Evolutionary conservation across 169 alveolate genomes (phyloP).

Genomic region (Plasmodium chabaudi): DNA sequence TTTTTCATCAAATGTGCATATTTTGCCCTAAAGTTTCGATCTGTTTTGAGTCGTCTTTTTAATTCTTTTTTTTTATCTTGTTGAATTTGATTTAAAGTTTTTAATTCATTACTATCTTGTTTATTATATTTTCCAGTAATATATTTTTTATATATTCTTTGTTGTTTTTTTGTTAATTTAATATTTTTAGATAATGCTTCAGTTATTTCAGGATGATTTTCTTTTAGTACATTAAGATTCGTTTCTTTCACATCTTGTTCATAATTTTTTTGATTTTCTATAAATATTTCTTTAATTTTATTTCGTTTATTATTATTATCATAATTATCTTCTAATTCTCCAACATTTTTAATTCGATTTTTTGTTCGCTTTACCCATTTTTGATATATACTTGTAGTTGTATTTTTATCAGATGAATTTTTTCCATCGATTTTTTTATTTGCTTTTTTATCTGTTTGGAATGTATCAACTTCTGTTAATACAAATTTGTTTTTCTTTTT

Average conservation of each 20-base stretch:
- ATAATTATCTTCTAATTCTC: slow-evolving; percentile 79
- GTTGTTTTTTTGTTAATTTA: slow-evolving; percentile 79
- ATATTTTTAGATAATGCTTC: slow-evolving; percentile 75
- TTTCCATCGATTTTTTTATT: slow-evolving; percentile 57
- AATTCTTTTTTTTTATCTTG: slow-evolving; percentile 26
- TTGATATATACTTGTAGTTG: slow-evolving; percentile 72
- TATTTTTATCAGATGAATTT: slow-evolving; percentile 9
- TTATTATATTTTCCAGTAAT: slow-evolving; percentile 35
- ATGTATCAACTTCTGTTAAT: slow-evolving; percentile 54
- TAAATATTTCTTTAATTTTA: neutral
- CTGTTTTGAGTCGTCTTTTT: slow-evolving; percentile 53
- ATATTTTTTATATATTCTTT: slow-evolving; percentile 68
- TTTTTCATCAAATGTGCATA: slow-evolving; percentile 32
- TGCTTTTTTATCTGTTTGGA: slow-evolving; percentile 28
- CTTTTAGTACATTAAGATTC: slow-evolving; percentile 13
- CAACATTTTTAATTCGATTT: slow-evolving; percentile 78
- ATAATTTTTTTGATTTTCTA: neutral
- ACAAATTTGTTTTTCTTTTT: slow-evolving; percentile 76
- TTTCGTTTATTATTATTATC: neutral
- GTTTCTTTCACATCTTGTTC: slow-evolving; percentile 10
- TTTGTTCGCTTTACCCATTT: slow-evolving; percentile 81
- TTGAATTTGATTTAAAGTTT: neutral
- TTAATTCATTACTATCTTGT: neutral
- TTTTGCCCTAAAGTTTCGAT: slow-evolving; percentile 19
- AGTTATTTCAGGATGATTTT: slow-evolving; percentile 76